A percentile compares a stretch with the other conserved stretches of the same genome.
Conservation (phyloP, 73 alveolate genomes). For the Paramecium pentaurelia region DNA sequence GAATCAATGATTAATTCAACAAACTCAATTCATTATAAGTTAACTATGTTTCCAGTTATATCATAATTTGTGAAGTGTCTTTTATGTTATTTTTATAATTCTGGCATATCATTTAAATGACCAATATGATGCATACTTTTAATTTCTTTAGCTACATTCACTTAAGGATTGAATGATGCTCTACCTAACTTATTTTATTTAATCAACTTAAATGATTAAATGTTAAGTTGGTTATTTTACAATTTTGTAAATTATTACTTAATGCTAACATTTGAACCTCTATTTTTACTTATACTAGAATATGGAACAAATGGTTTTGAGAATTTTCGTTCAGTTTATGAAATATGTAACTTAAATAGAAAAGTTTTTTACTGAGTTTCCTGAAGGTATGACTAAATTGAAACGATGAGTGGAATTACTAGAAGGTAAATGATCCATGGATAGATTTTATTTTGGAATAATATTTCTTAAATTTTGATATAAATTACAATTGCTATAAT, state of each 20-base stretch:
- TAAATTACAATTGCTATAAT: background rate
- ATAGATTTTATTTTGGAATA: background rate
- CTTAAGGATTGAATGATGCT: background rate
- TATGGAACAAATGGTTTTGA: background rate
- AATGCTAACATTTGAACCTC: background rate
- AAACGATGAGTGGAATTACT: background rate
- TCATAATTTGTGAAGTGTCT: background rate
- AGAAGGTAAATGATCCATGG: background rate
- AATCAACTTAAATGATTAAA: background rate
- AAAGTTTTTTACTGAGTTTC: background rate
- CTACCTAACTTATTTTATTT: background rate
- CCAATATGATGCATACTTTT: background rate
- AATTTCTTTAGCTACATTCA: background rate
- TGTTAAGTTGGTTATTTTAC: background rate
- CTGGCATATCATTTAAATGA: background rate
- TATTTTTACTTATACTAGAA: background rate
- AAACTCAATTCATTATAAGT: background rate
- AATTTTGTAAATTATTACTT: background rate
- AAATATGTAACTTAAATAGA: background rate
- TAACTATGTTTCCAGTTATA: background rate
- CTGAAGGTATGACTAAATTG: background rate
- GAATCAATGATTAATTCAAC: background rate
- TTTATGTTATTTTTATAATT: background rate
- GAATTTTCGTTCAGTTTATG: background rate
- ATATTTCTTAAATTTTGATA: background rate